Percentiles rank a stretch among this genome's conserved stretches.
Conservation (phyloP, 2,329 filamentous ascomycete genomes). For the Golovinomyces cichoracearum region DNA sequence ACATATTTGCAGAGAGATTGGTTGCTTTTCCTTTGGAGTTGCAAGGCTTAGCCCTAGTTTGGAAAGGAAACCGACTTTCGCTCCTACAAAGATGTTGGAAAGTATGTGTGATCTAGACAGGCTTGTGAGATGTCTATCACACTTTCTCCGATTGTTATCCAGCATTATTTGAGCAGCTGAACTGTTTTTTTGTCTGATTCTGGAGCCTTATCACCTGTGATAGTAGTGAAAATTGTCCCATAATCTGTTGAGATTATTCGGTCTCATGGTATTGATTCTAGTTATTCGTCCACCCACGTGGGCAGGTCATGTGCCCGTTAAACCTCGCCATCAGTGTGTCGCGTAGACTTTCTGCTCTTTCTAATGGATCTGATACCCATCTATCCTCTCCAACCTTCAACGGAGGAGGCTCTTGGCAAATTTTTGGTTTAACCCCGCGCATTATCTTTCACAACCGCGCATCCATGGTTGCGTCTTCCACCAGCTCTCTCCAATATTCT, state of each 20-base stretch:
- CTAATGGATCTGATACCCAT: not conserved
- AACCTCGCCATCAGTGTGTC: not conserved
- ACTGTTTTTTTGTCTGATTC: not conserved
- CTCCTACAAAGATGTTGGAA: not conserved
- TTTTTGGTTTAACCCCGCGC: not conserved
- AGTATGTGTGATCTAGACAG: not conserved
- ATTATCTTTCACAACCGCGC: not conserved
- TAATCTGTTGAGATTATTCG: not conserved
- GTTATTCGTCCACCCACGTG: not conserved
- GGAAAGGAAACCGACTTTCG: not conserved
- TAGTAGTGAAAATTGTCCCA: not conserved
- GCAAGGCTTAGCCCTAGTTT: not conserved
- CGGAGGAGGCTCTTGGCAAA: not conserved
- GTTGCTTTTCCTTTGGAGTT: not conserved
- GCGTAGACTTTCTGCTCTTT: not conserved
- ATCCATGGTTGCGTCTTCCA: not conserved
- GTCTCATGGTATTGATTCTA: not conserved
- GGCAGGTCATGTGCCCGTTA: not conserved
- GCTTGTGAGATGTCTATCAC: not conserved
- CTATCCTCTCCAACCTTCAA: not conserved
- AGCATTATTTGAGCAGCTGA: not conserved
- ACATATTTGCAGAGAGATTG: not conserved
- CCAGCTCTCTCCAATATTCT: not conserved
- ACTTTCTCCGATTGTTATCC: not conserved
- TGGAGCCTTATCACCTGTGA: not conserved